Conservation (phyloP, 208 protist genomes). For the Crithidia sp. region DNA sequence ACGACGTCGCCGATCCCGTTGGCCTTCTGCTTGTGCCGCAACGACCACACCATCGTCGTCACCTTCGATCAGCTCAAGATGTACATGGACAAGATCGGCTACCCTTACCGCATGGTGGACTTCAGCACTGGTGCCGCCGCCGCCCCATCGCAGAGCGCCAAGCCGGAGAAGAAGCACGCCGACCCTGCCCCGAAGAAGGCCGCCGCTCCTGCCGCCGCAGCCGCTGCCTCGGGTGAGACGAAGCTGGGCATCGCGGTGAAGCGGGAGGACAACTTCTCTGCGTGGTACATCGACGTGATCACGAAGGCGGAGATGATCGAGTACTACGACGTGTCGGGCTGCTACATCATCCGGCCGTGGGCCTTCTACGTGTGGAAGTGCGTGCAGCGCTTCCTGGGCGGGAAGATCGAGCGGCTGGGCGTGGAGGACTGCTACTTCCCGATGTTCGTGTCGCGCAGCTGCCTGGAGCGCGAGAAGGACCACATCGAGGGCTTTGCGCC, state of each 20-base stretch:
- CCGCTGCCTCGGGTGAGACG: constrained; percentile 46
- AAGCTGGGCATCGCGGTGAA: constrained; percentile 89
- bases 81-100: constrained; percentile 74
- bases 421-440: constrained; percentile 97
- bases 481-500: constrained; percentile 99
- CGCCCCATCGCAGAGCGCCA: constrained; percentile 19
- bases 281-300: constrained; percentile 98
- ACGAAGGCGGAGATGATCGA: constrained; percentile 98
- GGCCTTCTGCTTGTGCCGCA: constrained; percentile 84
- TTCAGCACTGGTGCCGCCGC: constrained; percentile 42
- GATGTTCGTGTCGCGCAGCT: constrained; percentile 97
- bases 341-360: constrained; percentile 98
- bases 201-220: constrained; percentile 15
- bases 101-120: constrained; percentile 69
- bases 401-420: constrained; percentile 92
- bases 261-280: constrained; percentile 94
- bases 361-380: constrained; percentile 97
- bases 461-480: constrained; percentile 97
- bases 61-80: constrained; percentile 59
- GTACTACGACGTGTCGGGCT: constrained; percentile 99
- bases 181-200: constrained; percentile 32
- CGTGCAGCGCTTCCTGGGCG: constrained; percentile 89
- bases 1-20: constrained; percentile 42
- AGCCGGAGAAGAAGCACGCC: constrained; percentile 36
- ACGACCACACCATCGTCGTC: constrained; percentile 82